Evolutionary conservation across 371 early-diverging fungal genomes (phyloP).

Genomic region (Mortierella sp.): DNA sequence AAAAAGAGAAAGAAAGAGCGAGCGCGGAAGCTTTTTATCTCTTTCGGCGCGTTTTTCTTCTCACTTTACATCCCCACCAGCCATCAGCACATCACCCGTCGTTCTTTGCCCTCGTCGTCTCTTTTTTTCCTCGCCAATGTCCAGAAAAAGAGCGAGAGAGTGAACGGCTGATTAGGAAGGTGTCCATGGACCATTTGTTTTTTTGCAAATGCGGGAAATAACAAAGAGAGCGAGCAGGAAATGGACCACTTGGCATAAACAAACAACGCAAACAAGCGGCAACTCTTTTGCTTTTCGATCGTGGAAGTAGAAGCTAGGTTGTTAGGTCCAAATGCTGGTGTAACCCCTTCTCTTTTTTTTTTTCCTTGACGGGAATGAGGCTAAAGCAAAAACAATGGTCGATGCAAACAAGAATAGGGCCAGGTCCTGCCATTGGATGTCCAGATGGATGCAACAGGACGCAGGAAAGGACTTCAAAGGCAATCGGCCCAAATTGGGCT

Average conservation of each 20-base stretch:
- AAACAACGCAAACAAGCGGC: not conserved
- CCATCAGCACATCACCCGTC: not conserved
- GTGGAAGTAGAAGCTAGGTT: not conserved
- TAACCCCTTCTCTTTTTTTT: not conserved
- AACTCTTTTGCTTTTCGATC: not conserved
- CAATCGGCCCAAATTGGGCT: not conserved
- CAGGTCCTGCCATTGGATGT: not conserved
- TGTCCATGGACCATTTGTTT: not conserved
- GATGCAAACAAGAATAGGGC: not conserved
- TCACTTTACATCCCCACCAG: not conserved
- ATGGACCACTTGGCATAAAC: not conserved
- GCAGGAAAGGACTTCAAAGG: not conserved
- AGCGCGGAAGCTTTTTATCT: not conserved
- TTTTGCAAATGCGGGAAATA: not conserved
- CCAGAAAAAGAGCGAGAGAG: not conserved
- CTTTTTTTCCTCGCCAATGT: not conserved
- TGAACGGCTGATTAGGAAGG: constrained; percentile 2
- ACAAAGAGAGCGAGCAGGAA: not conserved
- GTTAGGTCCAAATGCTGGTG: not conserved
- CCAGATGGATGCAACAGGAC: not conserved
- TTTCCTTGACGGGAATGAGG: not conserved
- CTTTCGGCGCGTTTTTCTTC: not conserved
- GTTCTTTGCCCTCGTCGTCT: not conserved
- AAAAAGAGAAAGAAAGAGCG: not conserved
- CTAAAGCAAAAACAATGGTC: too few relatives aligned